Conservation (phyloP, 177 flowering plant species). For the Vitis hybrid region DNA sequence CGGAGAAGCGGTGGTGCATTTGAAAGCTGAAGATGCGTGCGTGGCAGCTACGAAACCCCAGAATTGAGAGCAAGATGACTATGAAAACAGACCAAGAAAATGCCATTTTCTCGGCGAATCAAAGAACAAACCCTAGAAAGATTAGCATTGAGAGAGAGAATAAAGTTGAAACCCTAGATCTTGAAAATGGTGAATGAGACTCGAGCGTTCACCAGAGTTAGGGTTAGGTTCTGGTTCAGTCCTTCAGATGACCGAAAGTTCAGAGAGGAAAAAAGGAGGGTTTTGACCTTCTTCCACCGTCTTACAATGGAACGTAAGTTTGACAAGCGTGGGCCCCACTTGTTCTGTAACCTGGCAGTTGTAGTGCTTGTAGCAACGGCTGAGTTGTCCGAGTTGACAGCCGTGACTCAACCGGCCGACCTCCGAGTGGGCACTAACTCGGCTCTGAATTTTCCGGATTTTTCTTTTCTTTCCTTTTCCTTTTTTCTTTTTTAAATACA, state of each 20-base stretch:
- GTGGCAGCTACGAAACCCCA: conserved; percentile 17
- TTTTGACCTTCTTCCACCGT: neutral
- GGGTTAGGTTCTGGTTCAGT: neutral
- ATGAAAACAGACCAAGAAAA: neutral
- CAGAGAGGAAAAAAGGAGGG: conserved; percentile 11
- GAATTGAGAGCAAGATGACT: conserved; percentile 10
- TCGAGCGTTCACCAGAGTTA: neutral
- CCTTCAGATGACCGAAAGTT: conserved; percentile 4
- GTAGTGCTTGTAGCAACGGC: too few relatives aligned
- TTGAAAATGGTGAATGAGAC: neutral
- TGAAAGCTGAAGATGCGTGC: conserved; percentile 56
- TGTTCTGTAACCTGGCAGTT: too few relatives aligned
- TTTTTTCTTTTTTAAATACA: too few relatives aligned
- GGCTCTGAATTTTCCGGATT: too few relatives aligned
- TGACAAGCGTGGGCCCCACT: too few relatives aligned
- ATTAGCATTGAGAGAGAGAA: neutral
- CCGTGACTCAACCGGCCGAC: too few relatives aligned
- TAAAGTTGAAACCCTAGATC: conserved; percentile 13
- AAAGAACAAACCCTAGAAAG: neutral
- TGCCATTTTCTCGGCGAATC: too few relatives aligned
- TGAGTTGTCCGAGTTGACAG: too few relatives aligned
- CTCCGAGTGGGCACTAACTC: too few relatives aligned
- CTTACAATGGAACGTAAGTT: too few relatives aligned
- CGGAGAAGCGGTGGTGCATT: conserved; percentile 72
- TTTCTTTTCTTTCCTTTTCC: too few relatives aligned